Conservation (phyloP, 176 grass and related monocot species). For the Tillandsia leiboldiana region DNA sequence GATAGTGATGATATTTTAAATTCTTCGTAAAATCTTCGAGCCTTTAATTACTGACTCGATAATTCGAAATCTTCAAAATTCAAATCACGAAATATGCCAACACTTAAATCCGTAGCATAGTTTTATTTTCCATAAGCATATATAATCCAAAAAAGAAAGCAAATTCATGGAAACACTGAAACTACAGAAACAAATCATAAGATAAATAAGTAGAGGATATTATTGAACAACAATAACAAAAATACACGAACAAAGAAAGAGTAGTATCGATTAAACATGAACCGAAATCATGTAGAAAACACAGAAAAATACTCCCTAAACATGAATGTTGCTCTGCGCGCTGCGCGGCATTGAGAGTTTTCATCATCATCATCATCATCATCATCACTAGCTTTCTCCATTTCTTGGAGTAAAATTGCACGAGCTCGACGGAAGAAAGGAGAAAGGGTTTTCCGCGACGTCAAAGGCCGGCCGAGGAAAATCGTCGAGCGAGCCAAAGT, state of each 20-base stretch:
- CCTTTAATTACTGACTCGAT: no score
- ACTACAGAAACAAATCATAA: background rate
- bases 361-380: conserved; percentile 2
- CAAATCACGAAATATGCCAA: no score
- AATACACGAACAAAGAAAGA: background rate
- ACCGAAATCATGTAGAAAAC: background rate
- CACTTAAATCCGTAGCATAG: no score
- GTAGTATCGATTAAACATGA: background rate
- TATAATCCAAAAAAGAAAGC: background rate
- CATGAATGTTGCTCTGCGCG: background rate
- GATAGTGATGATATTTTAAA: no score
- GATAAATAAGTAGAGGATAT: background rate
- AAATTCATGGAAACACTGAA: background rate
- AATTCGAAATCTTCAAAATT: no score
- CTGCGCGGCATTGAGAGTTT: background rate
- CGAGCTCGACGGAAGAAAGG: conserved; percentile 41
- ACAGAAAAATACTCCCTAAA: background rate
- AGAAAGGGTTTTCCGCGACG: conserved; percentile 48
- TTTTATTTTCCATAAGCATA: background rate
- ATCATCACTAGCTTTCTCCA: conserved; percentile 34
- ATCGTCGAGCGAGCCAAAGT: conserved; percentile 58
- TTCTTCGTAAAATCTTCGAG: no score
- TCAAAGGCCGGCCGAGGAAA: conserved; percentile 51
- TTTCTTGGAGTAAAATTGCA: conserved; percentile 36
- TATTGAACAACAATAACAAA: background rate